Percentiles rank a stretch among this genome's conserved stretches.
Conservation (phyloP, 2,329 filamentous ascomycete species). For the Aspergillus sp. region DNA sequence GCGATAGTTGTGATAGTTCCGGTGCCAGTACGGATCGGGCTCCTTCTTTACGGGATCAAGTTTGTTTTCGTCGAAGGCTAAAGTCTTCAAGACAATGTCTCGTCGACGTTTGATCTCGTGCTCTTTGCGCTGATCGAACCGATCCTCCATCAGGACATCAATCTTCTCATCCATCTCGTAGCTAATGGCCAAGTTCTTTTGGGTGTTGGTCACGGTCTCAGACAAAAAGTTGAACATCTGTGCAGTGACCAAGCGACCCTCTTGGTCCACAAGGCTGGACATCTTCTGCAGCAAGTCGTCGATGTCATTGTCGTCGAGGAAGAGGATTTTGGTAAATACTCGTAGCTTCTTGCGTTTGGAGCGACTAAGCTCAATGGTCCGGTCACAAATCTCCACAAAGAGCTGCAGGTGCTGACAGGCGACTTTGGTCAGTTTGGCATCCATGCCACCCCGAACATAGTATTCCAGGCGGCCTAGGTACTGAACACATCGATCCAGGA, state of each 20-base stretch:
- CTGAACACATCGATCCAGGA: conserved; percentile 11
- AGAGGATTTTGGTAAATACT: conserved; percentile 12
- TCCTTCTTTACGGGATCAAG: conserved; percentile 8
- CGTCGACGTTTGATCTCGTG: conserved; percentile 6
- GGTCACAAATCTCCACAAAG: conserved; percentile 16
- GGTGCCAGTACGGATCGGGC: conserved; percentile 12
- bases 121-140: conserved; percentile 10
- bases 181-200: conserved; percentile 10
- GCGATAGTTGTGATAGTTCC: conserved; percentile 10
- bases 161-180: conserved; percentile 9
- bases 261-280: conserved; percentile 10
- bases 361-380: conserved; percentile 9
- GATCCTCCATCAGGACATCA: conserved; percentile 10
- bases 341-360: conserved; percentile 9
- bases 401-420: conserved; percentile 13
- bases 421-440: conserved; percentile 11
- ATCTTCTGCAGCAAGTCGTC: conserved; percentile 11
- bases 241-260: conserved; percentile 9
- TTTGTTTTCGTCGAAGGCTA: conserved; percentile 14
- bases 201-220: conserved; percentile 4
- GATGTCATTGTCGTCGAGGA: conserved; percentile 15
- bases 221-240: conserved; percentile 12
- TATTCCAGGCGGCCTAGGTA: conserved; percentile 12
- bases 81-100: conserved; percentile 6
- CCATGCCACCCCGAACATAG: conserved; percentile 12